Evolutionary conservation across 768 basidiomycete species (phyloP), one percentile per base, ranked within the genome.

Genomic region (Tylopilus sp.): DNA sequence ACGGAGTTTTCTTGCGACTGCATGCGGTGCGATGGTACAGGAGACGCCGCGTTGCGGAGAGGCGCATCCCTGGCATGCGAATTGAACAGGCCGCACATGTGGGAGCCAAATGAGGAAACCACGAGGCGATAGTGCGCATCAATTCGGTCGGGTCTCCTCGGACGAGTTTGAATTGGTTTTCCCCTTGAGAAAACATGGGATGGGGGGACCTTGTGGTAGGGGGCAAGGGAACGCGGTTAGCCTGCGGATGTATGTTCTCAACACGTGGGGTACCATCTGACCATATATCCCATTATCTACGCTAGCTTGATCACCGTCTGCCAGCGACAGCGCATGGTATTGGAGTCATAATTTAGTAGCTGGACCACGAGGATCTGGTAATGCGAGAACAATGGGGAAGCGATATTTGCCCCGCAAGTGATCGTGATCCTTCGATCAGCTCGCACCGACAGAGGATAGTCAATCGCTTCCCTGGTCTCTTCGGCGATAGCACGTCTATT

Each of bases 321-420:
- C 38, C 24, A 24, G 17, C 22, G 26, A 46, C 21, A 19, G 17
- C 24, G 44, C 21, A 21, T 44, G 37, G 24, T 22, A 29, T 25
- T 30, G 24, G 36, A 44, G 41, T 47, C 45, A 59, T 49, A 30
- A 52, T 40, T 45, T 36, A 12, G 54, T 37, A 4, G 16, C 38
- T 37, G 9, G 24, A 25, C 36, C 45, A 58, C 21, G 33, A 53
- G 34, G 36, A 31, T 24, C 31, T 26, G 37, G 29, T 46, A 19
- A 58, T 61, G 34, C n/a, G 43, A 50, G 49, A 48, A 63, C 51
- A 60, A 63, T 51, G 57, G 24, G 37, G 61, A 62, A 62, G 61
- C 48, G 21, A 21, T 52, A n/a, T n/a, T n/a, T n/a, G 28, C 43
- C 59, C 48, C 59, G 22, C 53, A 46, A 58, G 33, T 25, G 47